A percentile compares a stretch with the other conserved stretches of the same genome.
phyloP scores from a whole-genome alignment of 2,329 filamentous ascomycete species.

The Trichoderma koningii region DNA sequence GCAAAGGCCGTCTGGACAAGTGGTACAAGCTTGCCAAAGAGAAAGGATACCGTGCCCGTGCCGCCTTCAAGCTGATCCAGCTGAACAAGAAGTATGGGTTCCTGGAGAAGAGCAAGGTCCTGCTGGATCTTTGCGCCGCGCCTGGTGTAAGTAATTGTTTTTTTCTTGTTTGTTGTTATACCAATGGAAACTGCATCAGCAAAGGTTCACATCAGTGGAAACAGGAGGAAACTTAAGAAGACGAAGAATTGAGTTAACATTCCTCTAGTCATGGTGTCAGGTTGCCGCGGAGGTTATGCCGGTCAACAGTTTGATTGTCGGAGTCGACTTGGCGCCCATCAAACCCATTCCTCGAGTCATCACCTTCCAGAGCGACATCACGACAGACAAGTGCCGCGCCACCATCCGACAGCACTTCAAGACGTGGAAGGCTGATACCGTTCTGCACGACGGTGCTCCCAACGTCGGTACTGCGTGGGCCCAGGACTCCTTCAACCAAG shows the following conservation, averaged over 20 bases:
- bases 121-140: conserved; percentile 95
- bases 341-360: conserved; percentile 94
- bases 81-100: conserved; percentile 99
- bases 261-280: conserved; percentile 81
- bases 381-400: conserved; percentile 90
- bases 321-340: conserved; percentile 92
- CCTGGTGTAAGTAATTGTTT: conserved; percentile 71
- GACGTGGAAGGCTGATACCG: conserved; percentile 93
- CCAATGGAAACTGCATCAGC: background rate
- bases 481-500: conserved; percentile 97
- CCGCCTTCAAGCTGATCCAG: conserved; percentile 97
- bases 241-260: conserved; percentile 1
- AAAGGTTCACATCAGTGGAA: no score
- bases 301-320: conserved; percentile 82
- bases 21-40: conserved; percentile 99
- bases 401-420: conserved; percentile 89
- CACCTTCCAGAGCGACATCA: conserved; percentile 97
- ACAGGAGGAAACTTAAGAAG: background rate
- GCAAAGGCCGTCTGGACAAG: conserved; percentile 97
- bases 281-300: conserved; percentile 97
- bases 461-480: conserved; percentile 98
- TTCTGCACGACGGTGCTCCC: conserved; percentile 94
- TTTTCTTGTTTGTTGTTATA: background rate
- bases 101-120: conserved; percentile 91
- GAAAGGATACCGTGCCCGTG: conserved; percentile 93